These are phyloP conservation scores for Selenicereus undatus DNA, from an alignment of 148 eudicot species.

Conservation along the genomic window DNA sequence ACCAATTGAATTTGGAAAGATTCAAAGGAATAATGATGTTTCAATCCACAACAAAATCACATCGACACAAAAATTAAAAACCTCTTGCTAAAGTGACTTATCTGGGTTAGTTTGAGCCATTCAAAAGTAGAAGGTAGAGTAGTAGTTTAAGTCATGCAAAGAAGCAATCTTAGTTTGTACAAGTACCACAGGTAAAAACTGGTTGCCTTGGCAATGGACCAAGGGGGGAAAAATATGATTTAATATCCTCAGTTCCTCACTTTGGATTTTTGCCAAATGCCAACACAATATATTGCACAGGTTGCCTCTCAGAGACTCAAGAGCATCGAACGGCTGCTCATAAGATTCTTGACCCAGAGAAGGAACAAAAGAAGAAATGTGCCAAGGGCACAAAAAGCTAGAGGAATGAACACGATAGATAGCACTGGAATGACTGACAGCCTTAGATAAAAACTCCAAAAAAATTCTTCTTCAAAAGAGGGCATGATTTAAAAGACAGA, in stretches of 20 bases:
- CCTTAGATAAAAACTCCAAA: background rate
- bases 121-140: constrained; percentile 2
- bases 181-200: too few relatives aligned
- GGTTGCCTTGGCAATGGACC: background rate
- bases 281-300: background rate
- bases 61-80: background rate
- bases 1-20: background rate
- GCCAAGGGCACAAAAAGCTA: background rate
- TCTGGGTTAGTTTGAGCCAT: background rate
- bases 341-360: background rate
- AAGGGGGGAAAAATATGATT: background rate
- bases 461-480: background rate
- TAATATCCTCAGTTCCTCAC: background rate
- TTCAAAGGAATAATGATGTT: background rate
- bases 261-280: background rate
- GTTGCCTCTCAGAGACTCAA: background rate
- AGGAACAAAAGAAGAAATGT: background rate
- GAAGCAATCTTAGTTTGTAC: background rate
- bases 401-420: background rate
- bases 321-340: background rate
- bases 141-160: background rate
- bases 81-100: background rate
- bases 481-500: background rate
- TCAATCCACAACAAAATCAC: background rate
- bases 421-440: background rate